Evolutionary conservation across 1,139 yeast species (phyloP), one percentile per base, ranked within the genome.

Genomic region (Scheffersomyces insectosa): DNA sequence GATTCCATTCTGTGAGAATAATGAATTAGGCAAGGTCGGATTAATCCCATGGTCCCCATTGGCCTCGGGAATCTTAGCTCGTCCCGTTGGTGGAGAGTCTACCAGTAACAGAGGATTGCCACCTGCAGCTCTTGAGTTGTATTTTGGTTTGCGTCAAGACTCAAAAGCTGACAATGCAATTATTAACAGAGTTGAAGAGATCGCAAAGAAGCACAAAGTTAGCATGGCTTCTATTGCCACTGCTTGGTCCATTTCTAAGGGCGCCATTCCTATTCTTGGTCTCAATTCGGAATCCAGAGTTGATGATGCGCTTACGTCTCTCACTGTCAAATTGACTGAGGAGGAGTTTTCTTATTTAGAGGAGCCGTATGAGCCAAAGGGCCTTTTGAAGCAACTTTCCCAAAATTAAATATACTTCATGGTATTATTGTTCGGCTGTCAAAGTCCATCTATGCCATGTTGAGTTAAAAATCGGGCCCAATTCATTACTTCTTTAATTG

Each of bases 231-330:
- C 65, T 13, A 59, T 82, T 11, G 70, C 85, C 3, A 67, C 75
- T 10, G 79, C 83, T 2, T 82, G 85, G 84, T 68, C 69, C 4
- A 46, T 80, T 8, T 46, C 65, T 36, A 81, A 81, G 56, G 85
- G 84, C 5, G 55, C 65, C 7, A 44, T 55, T 32, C 84, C 85
- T 2, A 77, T 82, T 48, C 75, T 83, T 10, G 88, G 88, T 0
- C 56, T 82, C 41, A 72, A 63, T 47, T 71, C 73, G 25, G 63
- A 63, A 8, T 70, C 66, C 48, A 66, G 87, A 48, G 72, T 83
- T 20, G 79, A 77, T 29, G 86, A 82, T 51, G 77, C 79, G 3
- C 42, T 80, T n/a, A 61, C 54, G 9, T 80, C 83, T 2, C 50
- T 75, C 25, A 56, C 62, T 14, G 54, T 80, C 40, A 54, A 65